Base-by-base conservation (phyloP, 768 basidiomycete genomes). In the Lactarius psammicola region DNA sequence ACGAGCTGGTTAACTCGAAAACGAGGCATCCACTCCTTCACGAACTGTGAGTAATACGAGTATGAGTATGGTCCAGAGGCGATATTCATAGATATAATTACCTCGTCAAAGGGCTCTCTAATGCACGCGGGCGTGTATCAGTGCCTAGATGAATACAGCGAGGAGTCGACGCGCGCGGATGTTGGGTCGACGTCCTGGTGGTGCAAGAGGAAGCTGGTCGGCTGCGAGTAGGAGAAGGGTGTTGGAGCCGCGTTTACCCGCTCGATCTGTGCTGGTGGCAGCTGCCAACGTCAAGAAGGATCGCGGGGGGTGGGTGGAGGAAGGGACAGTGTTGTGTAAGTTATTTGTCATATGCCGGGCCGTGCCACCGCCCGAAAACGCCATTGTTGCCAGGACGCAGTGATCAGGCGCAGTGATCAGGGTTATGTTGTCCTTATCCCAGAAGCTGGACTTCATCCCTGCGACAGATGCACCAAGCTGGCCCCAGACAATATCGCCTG, bases 401-500 rank as follows among this genome's bases (percentile, higher is more conserved):
- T n/a, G n/a, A n/a, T n/a, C n/a, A n/a, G n/a, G n/a, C n/a, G n/a
- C n/a, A n/a, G n/a, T 31, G 36, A 11, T 44, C 15, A 15, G 44
- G 42, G 13, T 18, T 28, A 30, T 1, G 3, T 23, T 28, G 30
- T 61, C 56, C 15, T 36, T 28, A 15, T 68, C 69, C 28, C 65
- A 63, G 28, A 42, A 10, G 1, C 10, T n/a, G 20, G 62, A 68
- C 31, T 70, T 70, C 67, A 68, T 70, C 2, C 67, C 69, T 3
- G 67, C 26, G 38, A 70, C 64, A 17, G 68, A 56, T 0, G 59
- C 67, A 10, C 59, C 42, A 3, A 70, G 34, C 38, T 68, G 67
- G 13, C 69, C 69, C 67, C 67, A 70, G 0, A 70, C 58, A 46
- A 70, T 18, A 26, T 70, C 69, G 33, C 69, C 67, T 68, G 36